Evolutionary conservation across 441 rosid genomes (phyloP).

Genomic region (Manihot esculenta): DNA sequence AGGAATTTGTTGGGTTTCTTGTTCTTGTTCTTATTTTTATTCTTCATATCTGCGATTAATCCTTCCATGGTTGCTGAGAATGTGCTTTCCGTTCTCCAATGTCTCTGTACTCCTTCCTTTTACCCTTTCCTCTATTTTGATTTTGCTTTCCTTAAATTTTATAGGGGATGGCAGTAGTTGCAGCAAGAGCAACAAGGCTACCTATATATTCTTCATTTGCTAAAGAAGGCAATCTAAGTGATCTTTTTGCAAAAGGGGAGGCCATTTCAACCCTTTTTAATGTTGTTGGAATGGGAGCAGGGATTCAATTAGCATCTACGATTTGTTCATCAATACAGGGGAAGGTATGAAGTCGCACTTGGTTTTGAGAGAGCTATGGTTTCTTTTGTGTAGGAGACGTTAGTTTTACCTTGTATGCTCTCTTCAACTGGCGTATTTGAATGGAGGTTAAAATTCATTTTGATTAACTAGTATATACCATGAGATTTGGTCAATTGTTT

Average conservation of each 20-base stretch:
- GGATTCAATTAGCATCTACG: slow-evolving; percentile 88
- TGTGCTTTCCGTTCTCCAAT: slow-evolving; percentile 3
- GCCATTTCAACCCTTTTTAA: slow-evolving; percentile 97
- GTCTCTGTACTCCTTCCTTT: slow-evolving; percentile 4
- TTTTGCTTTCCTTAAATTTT: slow-evolving; percentile 25
- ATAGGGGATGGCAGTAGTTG: slow-evolving; percentile 98
- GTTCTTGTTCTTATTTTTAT: not conserved
- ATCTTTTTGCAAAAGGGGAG: slow-evolving; percentile 95
- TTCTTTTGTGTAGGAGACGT: not conserved
- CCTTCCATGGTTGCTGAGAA: not conserved
- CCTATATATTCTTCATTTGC: slow-evolving; percentile 96
- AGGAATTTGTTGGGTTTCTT: not conserved
- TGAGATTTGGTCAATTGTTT: not conserved
- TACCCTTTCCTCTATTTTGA: slow-evolving; percentile 3
- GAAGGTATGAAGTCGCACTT: slow-evolving; percentile 46
- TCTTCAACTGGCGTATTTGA: not conserved
- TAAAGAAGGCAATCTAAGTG: slow-evolving; percentile 96
- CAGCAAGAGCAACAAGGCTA: slow-evolving; percentile 93
- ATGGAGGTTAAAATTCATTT: not conserved
- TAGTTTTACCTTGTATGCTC: not conserved
- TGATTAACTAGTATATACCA: not conserved
- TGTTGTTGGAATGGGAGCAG: slow-evolving; percentile 71
- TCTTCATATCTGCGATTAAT: not conserved
- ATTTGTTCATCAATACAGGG: slow-evolving; percentile 89
- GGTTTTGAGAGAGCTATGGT: not conserved